phyloP scores from a whole-genome alignment of 371 early-diverging fungal species.

The Mucor circinelloides region DNA sequence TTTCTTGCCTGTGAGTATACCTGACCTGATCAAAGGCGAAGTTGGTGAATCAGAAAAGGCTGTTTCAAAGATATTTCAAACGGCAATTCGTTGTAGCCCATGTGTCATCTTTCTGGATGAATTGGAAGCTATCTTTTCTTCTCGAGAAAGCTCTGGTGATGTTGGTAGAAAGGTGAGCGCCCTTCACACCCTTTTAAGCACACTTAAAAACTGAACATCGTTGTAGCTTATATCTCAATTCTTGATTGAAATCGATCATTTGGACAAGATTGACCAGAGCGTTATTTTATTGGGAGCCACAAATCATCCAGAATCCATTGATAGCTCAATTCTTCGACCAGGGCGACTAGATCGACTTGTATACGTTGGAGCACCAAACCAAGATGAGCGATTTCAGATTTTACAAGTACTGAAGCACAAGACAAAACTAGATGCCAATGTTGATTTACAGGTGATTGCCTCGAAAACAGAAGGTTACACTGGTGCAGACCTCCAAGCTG shows the following conservation, averaged over 20 bases:
- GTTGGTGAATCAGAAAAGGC: constrained; percentile 95
- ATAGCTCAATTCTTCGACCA: constrained; percentile 80
- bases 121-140: constrained; percentile 88
- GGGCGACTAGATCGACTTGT: constrained; percentile 91
- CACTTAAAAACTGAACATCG: neutral
- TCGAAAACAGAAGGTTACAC: constrained; percentile 60
- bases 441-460: constrained; percentile 60
- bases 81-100: constrained; percentile 88
- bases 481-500: constrained; percentile 84
- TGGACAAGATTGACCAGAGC: constrained; percentile 45
- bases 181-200: neutral
- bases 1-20: constrained; percentile 92
- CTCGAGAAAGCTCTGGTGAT: constrained; percentile 60
- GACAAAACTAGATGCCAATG: constrained; percentile 48
- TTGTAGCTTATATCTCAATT: constrained; percentile 68
- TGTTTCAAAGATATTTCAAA: constrained; percentile 85
- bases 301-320: constrained; percentile 84
- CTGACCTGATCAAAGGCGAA: constrained; percentile 95
- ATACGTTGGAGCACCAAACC: constrained; percentile 73
- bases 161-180: constrained; percentile 62
- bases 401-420: constrained; percentile 62
- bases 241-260: constrained; percentile 83
- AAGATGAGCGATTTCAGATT: constrained; percentile 71
- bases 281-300: constrained; percentile 87
- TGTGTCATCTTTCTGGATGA: constrained; percentile 99